Evolutionary conservation across 2,329 filamentous ascomycete genomes (phyloP).

Genomic region (Huntiella bhutanensis): DNA sequence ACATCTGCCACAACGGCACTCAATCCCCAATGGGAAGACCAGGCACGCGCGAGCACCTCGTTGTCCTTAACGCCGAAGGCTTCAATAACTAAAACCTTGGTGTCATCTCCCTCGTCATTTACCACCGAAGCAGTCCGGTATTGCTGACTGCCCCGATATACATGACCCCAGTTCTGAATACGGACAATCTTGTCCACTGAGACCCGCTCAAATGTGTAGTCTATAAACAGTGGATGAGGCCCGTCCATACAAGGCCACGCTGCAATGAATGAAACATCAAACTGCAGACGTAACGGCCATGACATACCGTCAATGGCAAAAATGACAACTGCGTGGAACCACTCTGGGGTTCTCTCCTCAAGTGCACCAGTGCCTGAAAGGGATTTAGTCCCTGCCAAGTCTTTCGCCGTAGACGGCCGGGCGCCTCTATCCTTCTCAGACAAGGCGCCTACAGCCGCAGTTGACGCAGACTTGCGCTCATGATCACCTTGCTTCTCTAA

Average conservation of each 20-base stretch:
- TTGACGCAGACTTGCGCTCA: not conserved
- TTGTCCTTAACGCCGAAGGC: slow-evolving; percentile 57
- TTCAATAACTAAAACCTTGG: slow-evolving; percentile 48
- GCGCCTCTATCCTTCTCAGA: not conserved
- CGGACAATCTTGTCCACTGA: slow-evolving; percentile 45
- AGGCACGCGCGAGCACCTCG: slow-evolving; percentile 56
- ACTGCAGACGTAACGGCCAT: slow-evolving; percentile 43
- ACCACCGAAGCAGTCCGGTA: slow-evolving; percentile 12
- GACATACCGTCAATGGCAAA: slow-evolving; percentile 45
- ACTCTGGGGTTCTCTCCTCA: slow-evolving; percentile 18
- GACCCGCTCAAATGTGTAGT: slow-evolving; percentile 42
- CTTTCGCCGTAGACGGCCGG: slow-evolving; percentile 13
- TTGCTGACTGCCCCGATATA: slow-evolving; percentile 18
- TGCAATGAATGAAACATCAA: slow-evolving; percentile 47
- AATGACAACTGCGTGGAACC: slow-evolving; percentile 41
- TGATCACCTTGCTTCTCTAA: slow-evolving; percentile 24
- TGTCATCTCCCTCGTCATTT: slow-evolving; percentile 14
- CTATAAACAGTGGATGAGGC: slow-evolving; percentile 53
- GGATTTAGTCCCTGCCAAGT: not conserved
- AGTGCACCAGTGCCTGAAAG: not conserved
- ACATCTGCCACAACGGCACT: slow-evolving; percentile 53
- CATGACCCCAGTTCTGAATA: slow-evolving; percentile 44
- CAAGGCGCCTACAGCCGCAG: slow-evolving; percentile 12
- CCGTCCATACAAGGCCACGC: slow-evolving; percentile 45
- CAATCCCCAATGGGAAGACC: slow-evolving; percentile 60